Conservation (phyloP, 1,139 yeast genomes). For the Sugiyamaella xylanicola region DNA sequence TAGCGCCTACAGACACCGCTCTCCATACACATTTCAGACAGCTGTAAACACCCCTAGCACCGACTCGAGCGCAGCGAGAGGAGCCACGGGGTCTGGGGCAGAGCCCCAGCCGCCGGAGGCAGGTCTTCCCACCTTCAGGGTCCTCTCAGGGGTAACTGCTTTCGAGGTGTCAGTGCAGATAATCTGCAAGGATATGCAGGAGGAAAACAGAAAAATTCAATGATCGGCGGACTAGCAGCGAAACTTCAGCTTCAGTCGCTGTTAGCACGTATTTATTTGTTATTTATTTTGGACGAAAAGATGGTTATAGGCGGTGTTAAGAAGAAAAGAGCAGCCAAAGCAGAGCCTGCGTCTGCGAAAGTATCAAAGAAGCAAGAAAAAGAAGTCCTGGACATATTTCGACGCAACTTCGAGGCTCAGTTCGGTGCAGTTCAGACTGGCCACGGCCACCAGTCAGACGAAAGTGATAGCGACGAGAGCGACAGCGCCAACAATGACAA, state of each 20-base stretch:
- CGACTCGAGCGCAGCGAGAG: neutral
- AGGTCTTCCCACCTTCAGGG: neutral
- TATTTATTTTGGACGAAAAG: neutral
- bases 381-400: conserved; percentile 28
- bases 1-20: too few relatives aligned
- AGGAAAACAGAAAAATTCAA: neutral
- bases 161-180: too few relatives aligned
- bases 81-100: neutral
- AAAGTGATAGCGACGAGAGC: neutral
- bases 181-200: neutral
- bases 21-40: too few relatives aligned
- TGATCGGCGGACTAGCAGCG: neutral
- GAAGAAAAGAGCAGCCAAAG: neutral
- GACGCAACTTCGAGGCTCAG: conserved; percentile 67
- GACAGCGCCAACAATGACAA: conserved; percentile 46
- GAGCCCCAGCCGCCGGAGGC: neutral
- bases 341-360: neutral
- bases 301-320: neutral
- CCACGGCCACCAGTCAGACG: neutral
- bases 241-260: too few relatives aligned
- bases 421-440: conserved; percentile 58
- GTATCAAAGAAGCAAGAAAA: conserved; percentile 10
- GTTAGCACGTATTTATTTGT: neutral
- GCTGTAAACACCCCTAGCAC: neutral
- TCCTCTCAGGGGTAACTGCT: neutral